Base-by-base conservation (phyloP, 768 basidiomycete genomes). In the Boletellus emodensis region DNA sequence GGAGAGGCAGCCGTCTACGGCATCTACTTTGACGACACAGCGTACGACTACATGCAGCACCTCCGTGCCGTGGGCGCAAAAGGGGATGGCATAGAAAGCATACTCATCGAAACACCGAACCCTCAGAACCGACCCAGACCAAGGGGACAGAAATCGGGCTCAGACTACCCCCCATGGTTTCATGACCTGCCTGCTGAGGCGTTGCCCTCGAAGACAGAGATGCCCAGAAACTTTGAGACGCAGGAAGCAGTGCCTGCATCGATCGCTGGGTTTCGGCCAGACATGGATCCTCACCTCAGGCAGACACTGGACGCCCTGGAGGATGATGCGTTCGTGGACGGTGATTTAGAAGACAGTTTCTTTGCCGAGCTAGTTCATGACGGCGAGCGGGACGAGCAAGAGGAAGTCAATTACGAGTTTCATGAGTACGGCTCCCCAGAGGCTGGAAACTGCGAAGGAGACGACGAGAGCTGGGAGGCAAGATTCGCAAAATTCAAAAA, bases 21-120 rank as follows among this genome's bases (percentile, higher is more conserved):
- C 4, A 72, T 99, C 63, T 91, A 91, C 71, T 98, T 82, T 71
- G 94, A 98, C 71, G 94, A 99, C 64, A 87, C 90, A 6, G 81
- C 93, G 52, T 99, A 99, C 73, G 90, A 99, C 70, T 99, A 99
- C 74, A 93, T 97, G 90, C 87, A 94, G 67, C 96, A 99, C 71
- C 80, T 99, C 39, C 85, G 91, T 12, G 60, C 80, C 2, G 82
- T 90, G 44, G 91, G 90, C 4, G 61, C 80, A 12, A 79, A 85
- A 50, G 89, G 90, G 63, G 89, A 85, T 39, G 88, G 89, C 11
- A 82, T 88, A 8, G 91, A 93, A 35, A 87, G 83, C 51, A 71
- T 90, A 45, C 76, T 94, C 51, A 73, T 96, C 44, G 89, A 92
- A 57, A 87, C 88, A n/a, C 83, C 85, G 2, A 60, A 71, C 14